Base-by-base conservation (phyloP, 768 basidiomycete genomes). In the Russula compacta region DNA sequence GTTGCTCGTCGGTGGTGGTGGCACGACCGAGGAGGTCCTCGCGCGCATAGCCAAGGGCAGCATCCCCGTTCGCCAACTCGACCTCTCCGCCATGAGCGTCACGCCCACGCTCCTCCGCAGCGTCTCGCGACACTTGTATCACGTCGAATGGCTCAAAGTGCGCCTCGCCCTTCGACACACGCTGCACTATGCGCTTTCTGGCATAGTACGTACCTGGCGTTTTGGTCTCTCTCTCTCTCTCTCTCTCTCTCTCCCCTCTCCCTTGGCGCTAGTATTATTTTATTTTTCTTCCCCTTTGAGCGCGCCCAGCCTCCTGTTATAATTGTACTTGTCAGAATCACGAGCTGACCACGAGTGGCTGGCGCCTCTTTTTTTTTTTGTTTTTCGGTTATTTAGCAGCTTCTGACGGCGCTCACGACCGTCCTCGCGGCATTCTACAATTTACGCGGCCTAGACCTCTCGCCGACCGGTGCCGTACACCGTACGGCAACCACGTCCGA, bases 111-210 rank as follows among this genome's bases (percentile, higher is more conserved):
- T 84, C 44, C 74, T 86, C 55, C 77, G 81, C 58, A 81, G 80
- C 68, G 71, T 85, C 67, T 80, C 84, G 49, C 73, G 71, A 17
- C 75, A 79, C 69, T 74, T 86, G 51, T 72, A 76, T 51, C 73
- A 74, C 51, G 69, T 87, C 47, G 77, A 82, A 68, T 73, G 70
- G 44, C 74, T 86, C 67, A 77, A 77, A 59, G 75, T 86, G 43
- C 77, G 77, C 66, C 79, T 85, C 48, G 83, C 85, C 19, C 73
- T 86, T 38, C 74, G 84, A 40, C 84, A 86, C 67, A 85, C 84
- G 8, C 75, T 86, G 33, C 84, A 85, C 66, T 83, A 80, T 67
- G 76, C 83, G 24, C 75, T 85, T 60, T 79, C 81, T 24, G 85
- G 84, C 53, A 83, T 85, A 72, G 85, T 85, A 73, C 82, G 85